Base-by-base conservation (phyloP, 352 stramenopile genomes). In the Saprolegnia diclina region DNA sequence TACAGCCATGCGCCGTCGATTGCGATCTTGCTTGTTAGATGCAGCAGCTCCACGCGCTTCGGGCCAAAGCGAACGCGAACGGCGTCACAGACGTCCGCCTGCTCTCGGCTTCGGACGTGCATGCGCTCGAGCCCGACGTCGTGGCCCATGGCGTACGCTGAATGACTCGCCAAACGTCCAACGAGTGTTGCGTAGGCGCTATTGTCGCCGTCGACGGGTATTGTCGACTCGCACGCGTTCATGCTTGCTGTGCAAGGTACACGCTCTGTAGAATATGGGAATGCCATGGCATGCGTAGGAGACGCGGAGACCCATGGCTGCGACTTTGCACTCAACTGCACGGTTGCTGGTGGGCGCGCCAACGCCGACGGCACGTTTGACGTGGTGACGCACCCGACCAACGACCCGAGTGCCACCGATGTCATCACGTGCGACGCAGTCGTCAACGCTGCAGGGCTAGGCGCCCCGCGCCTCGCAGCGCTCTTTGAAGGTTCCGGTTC, bases 181-280 rank as follows among this genome's bases (percentile, higher is more conserved):
- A 45, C 5, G 42, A 48, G 42, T n/a, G 42, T 48, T 3, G 65
- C n/a, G 16, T 48, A 84, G 63, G 96, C 89, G 3, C 67, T 99
- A 0, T 89, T 92, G 45, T 98, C 92, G n/a, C 95, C 96, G 5
- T 97, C 88, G 0, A 99, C 96, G 6, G 96, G 97, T 2, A 95
- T 99, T 65, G 74, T 99, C 18, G 95, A 99, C 81, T 96, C 87
- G 35, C 91, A 98, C 71, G 79, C 75, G 1, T 82, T 98, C 18
- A 93, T 98, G 82, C 79, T 91, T 40, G 89, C 87, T 65, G 76
- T 99, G 14, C 83, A 98, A 50, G 78, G 63, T 61, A 50, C n/a
- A 18, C 19, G 0, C n/a, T 5, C 9, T 44, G 11, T 19, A 57
- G 35, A 44, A 16, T 26, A 21, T 56, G 46, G 52, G 9, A 40